phyloP scores from a whole-genome alignment of 169 alveolate species.

The Plasmodium relictum region DNA sequence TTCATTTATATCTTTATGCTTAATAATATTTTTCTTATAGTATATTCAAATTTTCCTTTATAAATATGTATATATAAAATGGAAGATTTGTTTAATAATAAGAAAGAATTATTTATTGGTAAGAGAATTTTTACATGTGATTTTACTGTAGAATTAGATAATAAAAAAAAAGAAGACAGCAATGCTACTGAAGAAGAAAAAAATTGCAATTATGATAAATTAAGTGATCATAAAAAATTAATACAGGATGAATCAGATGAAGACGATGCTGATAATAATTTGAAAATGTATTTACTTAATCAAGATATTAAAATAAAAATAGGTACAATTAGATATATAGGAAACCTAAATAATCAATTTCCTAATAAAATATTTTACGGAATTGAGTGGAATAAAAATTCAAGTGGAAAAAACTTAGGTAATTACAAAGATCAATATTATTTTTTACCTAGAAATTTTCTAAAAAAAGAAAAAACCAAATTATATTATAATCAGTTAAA shows the following conservation, averaged over 20 bases:
- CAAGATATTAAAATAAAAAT: conserved; percentile 51
- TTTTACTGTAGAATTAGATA: background rate
- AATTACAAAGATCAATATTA: conserved; percentile 24
- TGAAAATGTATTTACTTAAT: conserved; percentile 48
- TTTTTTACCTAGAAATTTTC: conserved; percentile 26
- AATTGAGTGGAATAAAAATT: conserved; percentile 60
- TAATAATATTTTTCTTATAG: background rate
- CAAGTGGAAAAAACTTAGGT: conserved; percentile 49
- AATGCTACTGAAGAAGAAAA: background rate
- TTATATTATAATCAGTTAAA: background rate
- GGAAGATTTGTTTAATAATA: conserved; percentile 59
- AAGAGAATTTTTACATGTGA: conserved; percentile 46
- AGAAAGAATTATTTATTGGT: conserved; percentile 30
- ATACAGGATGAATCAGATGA: background rate
- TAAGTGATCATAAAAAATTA: background rate
- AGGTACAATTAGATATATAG: conserved; percentile 69
- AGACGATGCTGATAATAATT: conserved; percentile 43
- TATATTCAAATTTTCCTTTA: background rate
- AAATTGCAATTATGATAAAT: background rate
- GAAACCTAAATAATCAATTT: conserved; percentile 46
- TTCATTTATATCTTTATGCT: background rate
- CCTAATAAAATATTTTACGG: conserved; percentile 51
- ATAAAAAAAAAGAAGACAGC: conserved; percentile 1
- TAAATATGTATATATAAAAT: conserved; percentile 14
- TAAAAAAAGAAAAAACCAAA: conserved; percentile 32